Conservation (phyloP, 257 asterid species). For the Gentiana dahurica region DNA sequence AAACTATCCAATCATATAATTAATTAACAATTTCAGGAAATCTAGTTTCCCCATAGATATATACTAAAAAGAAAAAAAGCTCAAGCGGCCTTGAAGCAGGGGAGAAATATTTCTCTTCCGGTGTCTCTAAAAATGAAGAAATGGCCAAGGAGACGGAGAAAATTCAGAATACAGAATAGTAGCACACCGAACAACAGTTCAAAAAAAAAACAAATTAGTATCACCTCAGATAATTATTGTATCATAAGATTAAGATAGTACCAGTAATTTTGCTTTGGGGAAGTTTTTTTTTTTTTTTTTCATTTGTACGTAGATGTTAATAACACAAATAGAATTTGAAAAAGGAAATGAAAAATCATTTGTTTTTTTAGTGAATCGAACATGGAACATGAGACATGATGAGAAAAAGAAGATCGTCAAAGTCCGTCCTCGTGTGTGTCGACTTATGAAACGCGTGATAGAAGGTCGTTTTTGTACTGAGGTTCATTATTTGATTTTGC, state of each 20-base stretch:
- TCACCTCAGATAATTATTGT: constrained; percentile 5
- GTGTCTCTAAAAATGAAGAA: constrained; percentile 2
- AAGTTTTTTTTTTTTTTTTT: neutral
- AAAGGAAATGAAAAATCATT: neutral
- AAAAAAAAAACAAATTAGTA: neutral
- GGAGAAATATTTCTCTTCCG: neutral
- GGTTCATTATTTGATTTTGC: too few relatives aligned
- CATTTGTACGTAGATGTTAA: neutral
- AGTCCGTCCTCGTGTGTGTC: constrained; percentile 4
- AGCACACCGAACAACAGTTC: neutral
- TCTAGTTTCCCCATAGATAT: neutral
- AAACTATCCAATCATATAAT: neutral
- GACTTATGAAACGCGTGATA: constrained; percentile 1
- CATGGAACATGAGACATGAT: neutral
- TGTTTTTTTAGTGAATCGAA: neutral
- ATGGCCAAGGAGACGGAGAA: constrained; percentile 9
- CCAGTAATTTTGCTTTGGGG: neutral
- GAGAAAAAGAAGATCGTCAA: neutral
- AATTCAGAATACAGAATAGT: neutral
- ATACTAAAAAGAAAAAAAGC: constrained; percentile 14
- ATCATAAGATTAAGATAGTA: neutral
- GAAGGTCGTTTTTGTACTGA: constrained; percentile 1
- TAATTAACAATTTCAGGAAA: neutral
- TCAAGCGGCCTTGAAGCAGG: constrained; percentile 57
- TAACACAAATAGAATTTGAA: neutral